phyloP scores from a whole-genome alignment of 2,329 filamentous ascomycete species.

The Aureobasidium pullulans region DNA sequence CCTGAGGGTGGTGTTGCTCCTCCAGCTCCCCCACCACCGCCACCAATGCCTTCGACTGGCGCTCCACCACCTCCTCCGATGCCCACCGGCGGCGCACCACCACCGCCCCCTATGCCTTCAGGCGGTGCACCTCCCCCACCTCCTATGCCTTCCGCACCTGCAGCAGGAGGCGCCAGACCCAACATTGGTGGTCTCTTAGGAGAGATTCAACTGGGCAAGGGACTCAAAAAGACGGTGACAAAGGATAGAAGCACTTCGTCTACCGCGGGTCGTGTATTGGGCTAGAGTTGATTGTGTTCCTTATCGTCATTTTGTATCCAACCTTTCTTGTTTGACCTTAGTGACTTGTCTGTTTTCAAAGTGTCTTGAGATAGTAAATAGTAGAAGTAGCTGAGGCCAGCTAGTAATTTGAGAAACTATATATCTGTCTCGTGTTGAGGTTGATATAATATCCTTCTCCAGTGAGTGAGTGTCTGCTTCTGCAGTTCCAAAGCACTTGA shows the following conservation, averaged over 20 bases:
- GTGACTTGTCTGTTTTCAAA: no score
- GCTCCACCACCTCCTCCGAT: slow-evolving; percentile 35
- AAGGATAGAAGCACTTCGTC: slow-evolving; percentile 72
- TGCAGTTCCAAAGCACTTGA: no score
- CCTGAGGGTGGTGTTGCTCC: slow-evolving; percentile 20
- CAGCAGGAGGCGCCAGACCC: slow-evolving; percentile 27
- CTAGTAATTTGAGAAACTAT: no score
- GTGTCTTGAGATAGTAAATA: no score
- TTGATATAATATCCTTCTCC: no score
- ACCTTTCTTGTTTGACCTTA: neutral
- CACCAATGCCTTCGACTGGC: slow-evolving; percentile 41
- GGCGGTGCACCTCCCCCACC: slow-evolving; percentile 29
- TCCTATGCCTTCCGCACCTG: slow-evolving; percentile 22
- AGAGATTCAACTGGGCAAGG: slow-evolving; percentile 73
- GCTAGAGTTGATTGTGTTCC: neutral
- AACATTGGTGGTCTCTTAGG: slow-evolving; percentile 59
- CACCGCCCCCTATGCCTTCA: slow-evolving; percentile 36
- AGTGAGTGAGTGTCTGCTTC: no score
- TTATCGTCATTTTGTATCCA: neutral
- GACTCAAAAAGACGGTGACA: slow-evolving; percentile 80
- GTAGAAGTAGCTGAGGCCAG: no score
- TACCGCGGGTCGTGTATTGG: slow-evolving; percentile 65
- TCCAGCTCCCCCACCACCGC: slow-evolving; percentile 35
- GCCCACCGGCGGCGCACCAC: slow-evolving; percentile 35
- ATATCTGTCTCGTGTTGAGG: no score